Conservation (phyloP, 2,329 filamentous ascomycete species). For the Elsinoe batatas region DNA sequence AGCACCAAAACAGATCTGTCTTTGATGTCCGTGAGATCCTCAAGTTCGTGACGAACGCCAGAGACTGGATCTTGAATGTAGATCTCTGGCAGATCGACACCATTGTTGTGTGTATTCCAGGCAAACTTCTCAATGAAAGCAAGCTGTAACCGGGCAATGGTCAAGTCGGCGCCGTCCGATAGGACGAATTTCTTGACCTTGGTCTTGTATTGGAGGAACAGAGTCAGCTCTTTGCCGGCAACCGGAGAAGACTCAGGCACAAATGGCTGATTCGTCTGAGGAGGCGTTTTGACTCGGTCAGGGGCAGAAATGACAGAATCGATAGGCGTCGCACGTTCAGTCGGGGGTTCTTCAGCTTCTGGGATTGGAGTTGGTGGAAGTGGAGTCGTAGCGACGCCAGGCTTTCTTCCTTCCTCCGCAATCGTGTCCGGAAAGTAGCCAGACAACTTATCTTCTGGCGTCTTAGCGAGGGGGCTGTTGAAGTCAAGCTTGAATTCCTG, state of each 20-base stretch:
- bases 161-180: conserved; percentile 73
- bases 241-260: conserved; percentile 54
- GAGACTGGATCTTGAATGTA: conserved; percentile 96
- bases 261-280: conserved; percentile 31
- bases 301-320: conserved; percentile 12
- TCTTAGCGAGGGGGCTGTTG: conserved; percentile 44
- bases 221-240: conserved; percentile 73
- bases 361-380: conserved; percentile 1
- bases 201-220: conserved; percentile 93
- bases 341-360: not conserved
- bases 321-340: not conserved
- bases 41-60: conserved; percentile 90
- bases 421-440: conserved; percentile 14
- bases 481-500: conserved; percentile 18
- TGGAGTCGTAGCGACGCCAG: conserved; percentile 4
- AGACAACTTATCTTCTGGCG: conserved; percentile 56
- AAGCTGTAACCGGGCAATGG: conserved; percentile 77
- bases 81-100: conserved; percentile 85
- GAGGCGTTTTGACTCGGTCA: conserved; percentile 27
- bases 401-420: conserved; percentile 10
- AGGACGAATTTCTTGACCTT: conserved; percentile 95
- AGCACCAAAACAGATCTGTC: conserved; percentile 90
- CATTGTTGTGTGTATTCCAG: conserved; percentile 95
- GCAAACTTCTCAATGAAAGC: conserved; percentile 99
- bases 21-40: conserved; percentile 87